Percentiles rank a stretch among this genome's conserved stretches.
Conservation (phyloP, 768 basidiomycete species). For the Ramaria sp. region DNA sequence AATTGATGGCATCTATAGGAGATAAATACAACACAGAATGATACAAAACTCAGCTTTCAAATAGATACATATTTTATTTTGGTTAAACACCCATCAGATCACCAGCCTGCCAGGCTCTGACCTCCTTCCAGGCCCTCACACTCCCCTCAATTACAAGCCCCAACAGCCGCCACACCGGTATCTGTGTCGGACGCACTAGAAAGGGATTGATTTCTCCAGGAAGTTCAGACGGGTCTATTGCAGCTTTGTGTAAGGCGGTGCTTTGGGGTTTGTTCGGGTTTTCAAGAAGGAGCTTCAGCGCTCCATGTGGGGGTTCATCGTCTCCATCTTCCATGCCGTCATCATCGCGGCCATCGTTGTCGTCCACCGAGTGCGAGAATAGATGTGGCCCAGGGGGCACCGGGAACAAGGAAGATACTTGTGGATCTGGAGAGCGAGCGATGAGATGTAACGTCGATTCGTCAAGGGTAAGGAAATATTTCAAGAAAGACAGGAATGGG, state of each 20-base stretch:
- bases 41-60: too few species aligned
- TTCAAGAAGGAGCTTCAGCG: not conserved
- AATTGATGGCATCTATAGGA: too few species aligned
- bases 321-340: not conserved
- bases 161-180: not conserved
- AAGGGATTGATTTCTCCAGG: not conserved
- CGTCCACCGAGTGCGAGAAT: too few species aligned
- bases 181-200: not conserved
- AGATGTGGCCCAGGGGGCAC: constrained; percentile 7
- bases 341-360: too few species aligned
- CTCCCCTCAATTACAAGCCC: not conserved
- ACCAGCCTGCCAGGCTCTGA: not conserved
- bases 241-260: not conserved
- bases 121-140: not conserved
- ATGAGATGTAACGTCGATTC: constrained; percentile 28
- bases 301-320: not conserved
- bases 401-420: constrained; percentile 24
- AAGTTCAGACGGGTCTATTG: not conserved
- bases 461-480: constrained; percentile 26
- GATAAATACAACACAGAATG: too few species aligned
- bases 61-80: too few species aligned
- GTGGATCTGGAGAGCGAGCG: constrained; percentile 17
- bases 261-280: not conserved
- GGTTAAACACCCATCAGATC: too few species aligned
- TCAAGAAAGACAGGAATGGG: constrained; percentile 27